These are phyloP conservation scores for Moricandia arvensis DNA, from an alignment of 345 rosid species.

Conservation along the genomic window DNA sequence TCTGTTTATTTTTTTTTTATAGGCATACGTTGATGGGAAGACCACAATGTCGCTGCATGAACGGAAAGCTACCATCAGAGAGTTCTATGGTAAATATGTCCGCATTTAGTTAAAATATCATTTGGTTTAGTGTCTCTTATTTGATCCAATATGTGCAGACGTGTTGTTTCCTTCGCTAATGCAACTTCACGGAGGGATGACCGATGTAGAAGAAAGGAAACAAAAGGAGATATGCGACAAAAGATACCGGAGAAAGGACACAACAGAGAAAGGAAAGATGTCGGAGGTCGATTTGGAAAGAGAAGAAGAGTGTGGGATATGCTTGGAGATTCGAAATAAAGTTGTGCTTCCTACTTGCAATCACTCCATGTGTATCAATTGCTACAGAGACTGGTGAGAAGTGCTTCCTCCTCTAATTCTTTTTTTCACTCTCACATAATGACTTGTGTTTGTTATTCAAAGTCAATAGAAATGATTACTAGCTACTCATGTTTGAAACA, in stretches of 20 bases:
- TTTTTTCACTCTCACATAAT: no score
- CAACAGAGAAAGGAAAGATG: slow-evolving; percentile 59
- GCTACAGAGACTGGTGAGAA: slow-evolving; percentile 70
- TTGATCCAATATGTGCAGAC: slow-evolving; percentile 40
- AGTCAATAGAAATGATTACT: no score
- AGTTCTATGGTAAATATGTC: slow-evolving; percentile 72
- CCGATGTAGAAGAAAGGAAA: slow-evolving; percentile 72
- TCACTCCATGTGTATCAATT: slow-evolving; percentile 80
- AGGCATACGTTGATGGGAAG: slow-evolving; percentile 94
- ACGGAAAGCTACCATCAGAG: slow-evolving; percentile 80
- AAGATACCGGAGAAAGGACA: slow-evolving; percentile 53
- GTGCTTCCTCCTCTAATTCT: background rate
- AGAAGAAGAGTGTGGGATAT: slow-evolving; percentile 94
- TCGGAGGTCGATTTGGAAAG: slow-evolving; percentile 75
- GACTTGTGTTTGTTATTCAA: no score
- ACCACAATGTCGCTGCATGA: slow-evolving; percentile 81
- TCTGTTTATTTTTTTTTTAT: slow-evolving; percentile 11
- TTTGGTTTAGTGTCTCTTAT: background rate
- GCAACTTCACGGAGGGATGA: slow-evolving; percentile 79
- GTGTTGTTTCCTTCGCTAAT: slow-evolving; percentile 82
- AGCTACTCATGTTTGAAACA: slow-evolving; percentile 16
- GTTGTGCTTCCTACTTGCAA: slow-evolving; percentile 78
- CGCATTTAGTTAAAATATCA: background rate
- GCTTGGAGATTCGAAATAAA: slow-evolving; percentile 71
- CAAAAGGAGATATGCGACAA: slow-evolving; percentile 64